A percentile compares a stretch with the other conserved stretches of the same genome.
Conservation (phyloP, 2,329 filamentous ascomycete species). For the Huntiella bhutanensis region DNA sequence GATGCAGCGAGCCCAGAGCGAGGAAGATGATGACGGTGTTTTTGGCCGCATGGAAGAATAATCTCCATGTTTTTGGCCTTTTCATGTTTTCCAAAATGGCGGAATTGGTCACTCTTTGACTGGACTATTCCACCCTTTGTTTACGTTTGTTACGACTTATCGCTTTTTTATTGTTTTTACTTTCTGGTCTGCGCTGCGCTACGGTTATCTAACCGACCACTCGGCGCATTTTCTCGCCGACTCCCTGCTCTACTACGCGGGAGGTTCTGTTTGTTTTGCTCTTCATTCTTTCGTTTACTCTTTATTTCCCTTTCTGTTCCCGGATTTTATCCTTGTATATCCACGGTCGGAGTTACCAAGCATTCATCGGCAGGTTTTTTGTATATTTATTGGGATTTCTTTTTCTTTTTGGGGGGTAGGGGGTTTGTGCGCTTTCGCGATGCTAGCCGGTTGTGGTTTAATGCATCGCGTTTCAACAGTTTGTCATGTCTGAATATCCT, state of each 20-base stretch:
- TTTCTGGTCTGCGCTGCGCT: neutral
- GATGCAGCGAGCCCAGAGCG: constrained; percentile 44
- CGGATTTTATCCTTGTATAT: neutral
- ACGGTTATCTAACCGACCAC: neutral
- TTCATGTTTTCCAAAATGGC: neutral
- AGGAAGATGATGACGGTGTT: constrained; percentile 87
- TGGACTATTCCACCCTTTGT: neutral
- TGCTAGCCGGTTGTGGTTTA: constrained; percentile 6
- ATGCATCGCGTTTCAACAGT: neutral
- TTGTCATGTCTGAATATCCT: neutral
- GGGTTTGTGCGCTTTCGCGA: neutral
- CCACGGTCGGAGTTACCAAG: neutral
- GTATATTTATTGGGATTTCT: neutral
- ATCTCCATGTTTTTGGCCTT: too few species aligned
- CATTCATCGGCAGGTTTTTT: neutral
- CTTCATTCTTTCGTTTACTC: neutral
- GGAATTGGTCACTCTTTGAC: neutral
- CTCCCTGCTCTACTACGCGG: neutral
- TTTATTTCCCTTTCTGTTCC: neutral
- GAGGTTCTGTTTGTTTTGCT: neutral
- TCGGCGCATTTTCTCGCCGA: neutral
- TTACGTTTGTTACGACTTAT: constrained; percentile 3
- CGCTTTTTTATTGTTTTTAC: neutral
- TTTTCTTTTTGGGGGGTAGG: neutral
- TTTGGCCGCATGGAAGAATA: constrained; percentile 88